Evolutionary conservation across 73 alveolate genomes (phyloP).

Genomic region (Halteria grandinella): DNA sequence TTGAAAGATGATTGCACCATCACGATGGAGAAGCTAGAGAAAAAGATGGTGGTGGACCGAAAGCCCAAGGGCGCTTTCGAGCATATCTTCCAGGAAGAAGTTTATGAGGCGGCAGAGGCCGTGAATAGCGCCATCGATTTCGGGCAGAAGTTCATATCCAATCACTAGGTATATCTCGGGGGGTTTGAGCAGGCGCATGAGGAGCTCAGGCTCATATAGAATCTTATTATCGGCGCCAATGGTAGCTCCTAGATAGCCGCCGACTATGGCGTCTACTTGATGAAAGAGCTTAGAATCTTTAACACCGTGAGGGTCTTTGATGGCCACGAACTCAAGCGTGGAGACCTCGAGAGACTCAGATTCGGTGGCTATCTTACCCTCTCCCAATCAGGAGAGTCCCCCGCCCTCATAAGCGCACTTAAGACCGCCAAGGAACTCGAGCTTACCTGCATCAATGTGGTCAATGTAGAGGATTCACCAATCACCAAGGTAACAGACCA

Average conservation of each 20-base stretch:
- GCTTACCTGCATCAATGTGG: constrained; percentile 76
- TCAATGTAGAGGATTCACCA: constrained; percentile 79
- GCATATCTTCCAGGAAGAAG: constrained; percentile 64
- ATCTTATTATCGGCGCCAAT: constrained; percentile 4
- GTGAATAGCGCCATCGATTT: constrained; percentile 32
- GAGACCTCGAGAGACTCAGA: constrained; percentile 29
- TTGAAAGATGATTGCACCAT: constrained; percentile 26
- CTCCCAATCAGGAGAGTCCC: constrained; percentile 88
- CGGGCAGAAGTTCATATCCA: constrained; percentile 25
- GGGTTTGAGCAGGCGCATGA: constrained; percentile 29
- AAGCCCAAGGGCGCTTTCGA: constrained; percentile 63
- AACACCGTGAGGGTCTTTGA: constrained; percentile 47
- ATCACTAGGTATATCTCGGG: constrained; percentile 24
- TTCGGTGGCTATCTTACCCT: constrained; percentile 74
- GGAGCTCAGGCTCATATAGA: constrained; percentile 10
- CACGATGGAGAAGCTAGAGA: constrained; percentile 28
- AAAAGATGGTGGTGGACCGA: constrained; percentile 33
- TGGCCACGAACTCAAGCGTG: constrained; percentile 53
- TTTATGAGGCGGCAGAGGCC: constrained; percentile 39
- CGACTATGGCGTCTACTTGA: constrained; percentile 52
- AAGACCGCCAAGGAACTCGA: constrained; percentile 54
- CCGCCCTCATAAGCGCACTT: constrained; percentile 67
- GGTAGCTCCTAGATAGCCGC: constrained; percentile 71
- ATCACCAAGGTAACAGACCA: constrained; percentile 67
- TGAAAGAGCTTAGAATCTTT: constrained; percentile 58